Conservation (phyloP, 2,329 filamentous ascomycete genomes). For the Epichloe baconii region DNA sequence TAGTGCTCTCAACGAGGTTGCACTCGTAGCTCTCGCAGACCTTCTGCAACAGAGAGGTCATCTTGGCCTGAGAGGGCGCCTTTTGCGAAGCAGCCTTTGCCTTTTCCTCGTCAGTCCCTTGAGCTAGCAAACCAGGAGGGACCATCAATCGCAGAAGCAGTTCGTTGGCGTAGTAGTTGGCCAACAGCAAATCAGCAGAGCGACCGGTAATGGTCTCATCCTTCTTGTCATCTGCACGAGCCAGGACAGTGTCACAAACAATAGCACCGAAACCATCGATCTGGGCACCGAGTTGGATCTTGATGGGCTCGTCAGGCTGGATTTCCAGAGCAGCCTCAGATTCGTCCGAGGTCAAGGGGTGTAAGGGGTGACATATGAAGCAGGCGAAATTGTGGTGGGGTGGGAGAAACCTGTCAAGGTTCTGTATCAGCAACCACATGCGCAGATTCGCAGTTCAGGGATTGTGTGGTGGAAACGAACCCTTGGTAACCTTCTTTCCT, state of each 20-base stretch:
- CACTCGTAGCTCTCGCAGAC: slow-evolving; percentile 82
- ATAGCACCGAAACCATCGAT: slow-evolving; percentile 96
- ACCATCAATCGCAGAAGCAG: slow-evolving; percentile 82
- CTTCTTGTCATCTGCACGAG: slow-evolving; percentile 47
- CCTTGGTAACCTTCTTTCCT: slow-evolving; percentile 93
- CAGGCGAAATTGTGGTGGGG: slow-evolving; percentile 89
- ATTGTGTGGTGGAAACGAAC: slow-evolving; percentile 30
- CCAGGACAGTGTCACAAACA: slow-evolving; percentile 82
- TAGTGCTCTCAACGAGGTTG: slow-evolving; percentile 94
- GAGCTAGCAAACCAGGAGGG: slow-evolving; percentile 72
- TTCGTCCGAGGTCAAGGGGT: slow-evolving; percentile 75
- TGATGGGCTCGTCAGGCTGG: slow-evolving; percentile 77
- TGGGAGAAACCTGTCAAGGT: slow-evolving; percentile 60
- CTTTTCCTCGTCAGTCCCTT: slow-evolving; percentile 87
- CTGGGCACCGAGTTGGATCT: slow-evolving; percentile 98
- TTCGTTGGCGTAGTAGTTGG: slow-evolving; percentile 93
- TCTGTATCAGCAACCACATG: slow-evolving; percentile 2
- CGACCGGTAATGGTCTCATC: slow-evolving; percentile 58
- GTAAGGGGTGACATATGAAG: slow-evolving; percentile 90
- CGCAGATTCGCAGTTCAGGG: not conserved
- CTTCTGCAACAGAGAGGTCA: slow-evolving; percentile 80
- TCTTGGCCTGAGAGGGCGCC: slow-evolving; percentile 72
- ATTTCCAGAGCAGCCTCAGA: slow-evolving; percentile 70
- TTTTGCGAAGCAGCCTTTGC: slow-evolving; percentile 77
- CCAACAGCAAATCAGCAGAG: slow-evolving; percentile 75